These are phyloP conservation scores for Phyllosticta citrichinensis DNA, from an alignment of 2,329 filamentous ascomycete species.

Conservation along the genomic window DNA sequence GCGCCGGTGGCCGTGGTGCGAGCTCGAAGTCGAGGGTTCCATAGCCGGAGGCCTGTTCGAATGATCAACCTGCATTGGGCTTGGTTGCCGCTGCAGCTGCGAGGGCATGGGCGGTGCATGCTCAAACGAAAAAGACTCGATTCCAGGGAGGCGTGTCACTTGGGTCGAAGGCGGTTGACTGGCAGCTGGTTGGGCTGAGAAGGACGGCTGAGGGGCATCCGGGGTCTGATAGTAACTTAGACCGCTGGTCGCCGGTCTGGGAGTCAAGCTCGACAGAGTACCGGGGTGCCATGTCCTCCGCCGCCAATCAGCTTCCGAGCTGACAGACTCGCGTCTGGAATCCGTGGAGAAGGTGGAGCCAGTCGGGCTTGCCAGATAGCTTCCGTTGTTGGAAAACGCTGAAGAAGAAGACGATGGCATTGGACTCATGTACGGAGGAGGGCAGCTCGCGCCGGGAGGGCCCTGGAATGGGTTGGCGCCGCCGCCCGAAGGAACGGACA, in stretches of 20 bases:
- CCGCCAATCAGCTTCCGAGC: conserved; percentile 66
- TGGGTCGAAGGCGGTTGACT: conserved; percentile 46
- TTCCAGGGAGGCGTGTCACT: conserved; percentile 68
- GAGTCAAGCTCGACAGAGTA: conserved; percentile 49
- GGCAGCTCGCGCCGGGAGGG: conserved; percentile 47
- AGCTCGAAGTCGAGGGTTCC: conserved; percentile 22
- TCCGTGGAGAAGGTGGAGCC: conserved; percentile 49
- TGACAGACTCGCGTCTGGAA: conserved; percentile 56
- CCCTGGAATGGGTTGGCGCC: conserved; percentile 60
- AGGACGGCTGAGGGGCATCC: conserved; percentile 47
- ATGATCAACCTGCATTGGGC: conserved; percentile 68
- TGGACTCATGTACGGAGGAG: conserved; percentile 47
- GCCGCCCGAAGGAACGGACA: conserved; percentile 67
- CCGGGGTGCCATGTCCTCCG: conserved; percentile 88
- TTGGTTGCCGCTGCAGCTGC: conserved; percentile 55
- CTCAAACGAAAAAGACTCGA: conserved; percentile 90
- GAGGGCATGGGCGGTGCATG: conserved; percentile 55
- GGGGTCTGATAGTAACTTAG: conserved; percentile 67
- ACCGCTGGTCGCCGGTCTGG: conserved; percentile 58
- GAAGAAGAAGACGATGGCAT: conserved; percentile 42
- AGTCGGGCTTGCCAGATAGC: conserved; percentile 57
- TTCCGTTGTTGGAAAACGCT: conserved; percentile 47
- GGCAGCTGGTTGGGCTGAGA: conserved; percentile 25
- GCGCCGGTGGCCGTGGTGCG: conserved; percentile 6
- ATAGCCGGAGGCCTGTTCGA: conserved; percentile 32